A percentile compares a stretch with the other conserved stretches of the same genome.
phyloP scores from a whole-genome alignment of 2,329 filamentous ascomycete species.

The Aspergillus pseudoglaucus region DNA sequence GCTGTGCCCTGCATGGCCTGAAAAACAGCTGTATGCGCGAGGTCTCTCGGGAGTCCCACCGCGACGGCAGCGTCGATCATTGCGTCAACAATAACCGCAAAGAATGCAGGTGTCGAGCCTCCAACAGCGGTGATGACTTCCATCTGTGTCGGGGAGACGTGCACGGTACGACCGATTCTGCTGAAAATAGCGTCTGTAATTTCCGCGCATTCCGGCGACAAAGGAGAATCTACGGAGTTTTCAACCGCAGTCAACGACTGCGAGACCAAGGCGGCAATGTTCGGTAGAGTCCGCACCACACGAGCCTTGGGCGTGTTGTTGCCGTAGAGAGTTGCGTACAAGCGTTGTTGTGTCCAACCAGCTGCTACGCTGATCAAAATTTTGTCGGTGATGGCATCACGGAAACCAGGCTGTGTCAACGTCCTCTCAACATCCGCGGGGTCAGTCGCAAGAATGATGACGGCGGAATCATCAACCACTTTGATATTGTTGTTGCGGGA shows the following conservation, averaged over 20 bases:
- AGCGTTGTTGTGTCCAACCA: slow-evolving; percentile 40
- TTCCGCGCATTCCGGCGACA: slow-evolving; percentile 33
- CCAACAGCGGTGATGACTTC: slow-evolving; percentile 54
- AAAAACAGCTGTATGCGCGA: slow-evolving; percentile 56
- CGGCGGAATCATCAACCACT: slow-evolving; percentile 31
- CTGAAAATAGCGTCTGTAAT: slow-evolving; percentile 45
- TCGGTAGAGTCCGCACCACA: slow-evolving; percentile 40
- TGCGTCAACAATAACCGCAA: slow-evolving; percentile 53
- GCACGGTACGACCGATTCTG: slow-evolving; percentile 42
- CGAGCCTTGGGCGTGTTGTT: slow-evolving; percentile 18
- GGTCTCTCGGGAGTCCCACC: slow-evolving; percentile 54
- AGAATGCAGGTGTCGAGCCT: slow-evolving; percentile 57
- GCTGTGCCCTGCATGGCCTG: slow-evolving; percentile 57
- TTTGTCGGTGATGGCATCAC: slow-evolving; percentile 38
- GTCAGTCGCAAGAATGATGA: slow-evolving; percentile 44
- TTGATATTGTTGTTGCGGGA: slow-evolving; percentile 30
- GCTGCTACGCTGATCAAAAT: slow-evolving; percentile 48
- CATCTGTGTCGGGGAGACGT: slow-evolving; percentile 49
- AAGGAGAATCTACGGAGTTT: slow-evolving; percentile 36
- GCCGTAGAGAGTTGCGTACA: slow-evolving; percentile 34
- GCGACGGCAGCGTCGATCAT: slow-evolving; percentile 57
- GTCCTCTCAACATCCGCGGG: slow-evolving; percentile 39
- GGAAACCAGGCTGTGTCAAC: slow-evolving; percentile 32
- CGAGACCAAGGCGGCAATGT: slow-evolving; percentile 39
- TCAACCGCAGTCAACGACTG: slow-evolving; percentile 47